A percentile compares a stretch with the other conserved stretches of the same genome.
Evolutionary conservation across 2,329 filamentous ascomycete genomes (phyloP).

Genomic region (Trematosphaeria pertusa): DNA sequence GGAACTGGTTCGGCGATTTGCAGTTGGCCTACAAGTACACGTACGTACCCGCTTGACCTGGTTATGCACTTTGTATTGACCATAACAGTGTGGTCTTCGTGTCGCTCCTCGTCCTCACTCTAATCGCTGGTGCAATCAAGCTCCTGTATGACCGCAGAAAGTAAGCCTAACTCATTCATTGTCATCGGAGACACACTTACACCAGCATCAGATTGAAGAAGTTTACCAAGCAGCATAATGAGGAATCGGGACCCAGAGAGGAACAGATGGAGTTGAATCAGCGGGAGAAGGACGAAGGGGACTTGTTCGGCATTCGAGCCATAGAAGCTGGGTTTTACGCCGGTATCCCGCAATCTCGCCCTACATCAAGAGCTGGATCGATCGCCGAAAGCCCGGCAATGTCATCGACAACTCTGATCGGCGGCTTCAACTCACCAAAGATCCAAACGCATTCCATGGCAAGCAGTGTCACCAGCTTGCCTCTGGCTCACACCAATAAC

Average conservation of each 20-base stretch:
- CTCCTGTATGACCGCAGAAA: constrained; percentile 44
- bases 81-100: constrained; percentile 43
- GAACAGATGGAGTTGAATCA: constrained; percentile 45
- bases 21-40: constrained; percentile 48
- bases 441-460: constrained; percentile 38
- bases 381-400: constrained; percentile 31
- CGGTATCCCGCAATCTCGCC: constrained; percentile 49
- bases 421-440: constrained; percentile 39
- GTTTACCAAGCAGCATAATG: constrained; percentile 30
- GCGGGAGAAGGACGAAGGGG: constrained; percentile 48
- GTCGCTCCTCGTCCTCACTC: constrained; percentile 35
- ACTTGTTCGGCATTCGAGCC: constrained; percentile 50
- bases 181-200: constrained; percentile 17
- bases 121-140: constrained; percentile 44
- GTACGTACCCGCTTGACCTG: no score
- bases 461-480: constrained; percentile 43
- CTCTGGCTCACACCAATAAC: constrained; percentile 26
- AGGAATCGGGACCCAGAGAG: constrained; percentile 37
- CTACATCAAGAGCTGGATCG: constrained; percentile 45
- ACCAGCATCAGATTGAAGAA: constrained; percentile 36
- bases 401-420: constrained; percentile 45
- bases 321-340: constrained; percentile 52
- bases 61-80: no score
- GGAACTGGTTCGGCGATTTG: constrained; percentile 44
- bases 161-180: constrained; percentile 28